A percentile compares a stretch with the other conserved stretches of the same genome.
Evolutionary conservation across 768 basidiomycete species (phyloP).

Genomic region (Myochromella boudieri): DNA sequence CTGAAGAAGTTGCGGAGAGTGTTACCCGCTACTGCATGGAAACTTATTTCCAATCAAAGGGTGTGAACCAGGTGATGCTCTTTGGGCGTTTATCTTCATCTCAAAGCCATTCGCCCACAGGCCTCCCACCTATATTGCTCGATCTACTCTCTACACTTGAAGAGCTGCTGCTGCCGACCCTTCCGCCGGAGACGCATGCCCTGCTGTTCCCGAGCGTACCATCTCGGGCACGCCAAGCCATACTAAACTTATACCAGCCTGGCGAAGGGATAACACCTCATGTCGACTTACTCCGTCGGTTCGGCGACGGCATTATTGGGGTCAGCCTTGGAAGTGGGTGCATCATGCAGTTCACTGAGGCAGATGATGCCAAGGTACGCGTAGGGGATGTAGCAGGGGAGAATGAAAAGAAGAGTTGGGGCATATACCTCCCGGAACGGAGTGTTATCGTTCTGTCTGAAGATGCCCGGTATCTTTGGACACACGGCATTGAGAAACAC

Average conservation of each 20-base stretch:
- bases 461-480: constrained; percentile 84
- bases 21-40: constrained; percentile 52
- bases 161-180: constrained; percentile 41
- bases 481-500: constrained; percentile 78
- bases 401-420: constrained; percentile 28
- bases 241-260: constrained; percentile 85
- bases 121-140: constrained; percentile 57
- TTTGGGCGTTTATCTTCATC: constrained; percentile 53
- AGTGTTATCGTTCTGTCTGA: constrained; percentile 77
- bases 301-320: constrained; percentile 88
- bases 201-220: constrained; percentile 60
- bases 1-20: constrained; percentile 49
- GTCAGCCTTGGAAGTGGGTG: constrained; percentile 80
- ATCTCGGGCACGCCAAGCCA: constrained; percentile 71
- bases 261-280: constrained; percentile 91
- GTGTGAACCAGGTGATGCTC: constrained; percentile 83
- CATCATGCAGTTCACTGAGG: constrained; percentile 72
- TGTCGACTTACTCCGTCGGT: constrained; percentile 81
- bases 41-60: constrained; percentile 50
- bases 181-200: constrained; percentile 49
- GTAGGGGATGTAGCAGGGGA: not conserved
- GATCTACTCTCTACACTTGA: constrained; percentile 54
- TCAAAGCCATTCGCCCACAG: constrained; percentile 24
- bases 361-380: not conserved
- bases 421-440: constrained; percentile 73